Percentiles rank a stretch among this genome's conserved stretches.
These are phyloP conservation scores for Phalaenopsis aphrodite DNA, from an alignment of 106 monocot genomes.

Conservation along the genomic window DNA sequence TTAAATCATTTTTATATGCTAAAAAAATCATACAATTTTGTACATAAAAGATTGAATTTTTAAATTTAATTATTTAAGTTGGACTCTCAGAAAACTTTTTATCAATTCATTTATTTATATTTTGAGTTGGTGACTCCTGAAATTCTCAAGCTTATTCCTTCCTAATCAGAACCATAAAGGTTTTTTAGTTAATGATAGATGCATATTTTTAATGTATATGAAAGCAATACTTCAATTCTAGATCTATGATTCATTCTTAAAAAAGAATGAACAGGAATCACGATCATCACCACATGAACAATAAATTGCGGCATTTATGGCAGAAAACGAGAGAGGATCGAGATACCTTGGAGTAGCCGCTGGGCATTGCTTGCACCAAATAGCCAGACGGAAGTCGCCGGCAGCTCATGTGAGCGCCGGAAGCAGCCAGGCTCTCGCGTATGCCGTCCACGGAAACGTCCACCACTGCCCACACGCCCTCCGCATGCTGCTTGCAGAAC, in stretches of 20 bases:
- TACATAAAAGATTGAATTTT: too few relatives aligned
- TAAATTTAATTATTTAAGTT: too few relatives aligned
- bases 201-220: not conserved
- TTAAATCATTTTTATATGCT: too few relatives aligned
- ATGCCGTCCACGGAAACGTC: slow-evolving; percentile 48
- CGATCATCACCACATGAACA: not conserved
- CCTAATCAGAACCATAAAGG: too few relatives aligned
- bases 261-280: not conserved
- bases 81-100: too few relatives aligned
- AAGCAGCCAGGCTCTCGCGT: slow-evolving; percentile 8
- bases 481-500: slow-evolving; percentile 68
- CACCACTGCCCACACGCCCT: slow-evolving; percentile 56
- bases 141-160: too few relatives aligned
- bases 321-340: not conserved
- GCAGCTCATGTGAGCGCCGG: slow-evolving; percentile 19
- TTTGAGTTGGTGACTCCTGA: too few relatives aligned
- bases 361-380: slow-evolving; percentile 59
- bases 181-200: too few relatives aligned
- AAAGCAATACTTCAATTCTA: not conserved
- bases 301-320: not conserved
- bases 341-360: slow-evolving; percentile 66
- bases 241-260: not conserved
- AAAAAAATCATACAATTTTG: too few relatives aligned
- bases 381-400: slow-evolving; percentile 63
- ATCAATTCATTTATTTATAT: too few relatives aligned